Conservation (phyloP, 768 basidiomycete genomes). For the Filobasidium floriforme region DNA sequence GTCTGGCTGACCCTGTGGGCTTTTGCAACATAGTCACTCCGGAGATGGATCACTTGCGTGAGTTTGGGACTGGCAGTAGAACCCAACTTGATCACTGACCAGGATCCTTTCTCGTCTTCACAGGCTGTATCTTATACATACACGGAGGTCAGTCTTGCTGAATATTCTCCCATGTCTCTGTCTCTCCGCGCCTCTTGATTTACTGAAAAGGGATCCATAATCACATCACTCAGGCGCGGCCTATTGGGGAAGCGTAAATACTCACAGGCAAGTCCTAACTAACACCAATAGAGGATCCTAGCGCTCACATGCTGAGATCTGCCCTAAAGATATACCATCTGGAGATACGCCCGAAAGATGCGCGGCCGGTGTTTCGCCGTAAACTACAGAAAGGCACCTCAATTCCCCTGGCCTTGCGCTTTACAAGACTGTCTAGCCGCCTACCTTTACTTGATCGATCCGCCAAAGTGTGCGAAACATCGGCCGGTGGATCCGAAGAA, state of each 20-base stretch:
- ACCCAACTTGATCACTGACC: neutral
- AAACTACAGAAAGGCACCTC: conserved; percentile 62
- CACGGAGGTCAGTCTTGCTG: conserved; percentile 57
- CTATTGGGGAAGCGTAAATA: conserved; percentile 32
- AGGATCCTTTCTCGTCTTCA: neutral
- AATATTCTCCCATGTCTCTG: neutral
- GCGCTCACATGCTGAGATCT: too few relatives aligned
- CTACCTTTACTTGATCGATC: conserved; percentile 82
- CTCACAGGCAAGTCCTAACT: too few relatives aligned
- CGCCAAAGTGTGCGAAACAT: conserved; percentile 72
- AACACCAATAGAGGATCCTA: too few relatives aligned
- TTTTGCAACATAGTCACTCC: conserved; percentile 43
- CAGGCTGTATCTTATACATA: conserved; percentile 63
- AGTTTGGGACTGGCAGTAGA: neutral
- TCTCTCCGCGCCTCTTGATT: conserved; percentile 37
- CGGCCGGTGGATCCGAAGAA: conserved; percentile 67
- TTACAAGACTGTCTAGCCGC: conserved; percentile 82
- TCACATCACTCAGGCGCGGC: neutral
- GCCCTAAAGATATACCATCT: conserved; percentile 55
- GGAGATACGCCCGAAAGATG: conserved; percentile 83
- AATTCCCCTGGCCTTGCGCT: conserved; percentile 86
- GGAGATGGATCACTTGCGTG: conserved; percentile 70
- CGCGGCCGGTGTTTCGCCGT: conserved; percentile 71
- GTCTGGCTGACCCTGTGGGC: neutral
- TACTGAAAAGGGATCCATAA: too few relatives aligned